Percentiles rank a stretch among this genome's conserved stretches.
These are phyloP conservation scores for Calonectria pauciramosa DNA, from an alignment of 2,329 filamentous ascomycete species.

Conservation along the genomic window DNA sequence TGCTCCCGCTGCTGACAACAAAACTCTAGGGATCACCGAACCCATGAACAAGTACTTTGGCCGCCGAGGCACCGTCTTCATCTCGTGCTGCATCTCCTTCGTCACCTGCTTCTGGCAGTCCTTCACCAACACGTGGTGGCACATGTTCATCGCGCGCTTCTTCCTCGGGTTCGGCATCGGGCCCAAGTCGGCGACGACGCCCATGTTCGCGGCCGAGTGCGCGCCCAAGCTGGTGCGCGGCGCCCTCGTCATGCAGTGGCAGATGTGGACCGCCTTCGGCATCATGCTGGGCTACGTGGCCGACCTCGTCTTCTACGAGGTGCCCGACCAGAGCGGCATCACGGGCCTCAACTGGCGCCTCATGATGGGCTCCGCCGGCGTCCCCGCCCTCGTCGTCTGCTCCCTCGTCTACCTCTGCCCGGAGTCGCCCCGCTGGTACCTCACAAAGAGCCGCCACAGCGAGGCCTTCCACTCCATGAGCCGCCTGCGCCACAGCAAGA, in stretches of 20 bases:
- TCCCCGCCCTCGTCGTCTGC: slow-evolving; percentile 63
- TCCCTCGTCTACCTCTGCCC: slow-evolving; percentile 73
- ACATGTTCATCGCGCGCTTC: slow-evolving; percentile 60
- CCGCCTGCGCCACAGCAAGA: slow-evolving; percentile 62
- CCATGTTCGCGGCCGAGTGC: slow-evolving; percentile 80
- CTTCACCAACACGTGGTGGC: slow-evolving; percentile 64
- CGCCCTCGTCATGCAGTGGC: slow-evolving; percentile 84
- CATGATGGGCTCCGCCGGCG: slow-evolving; percentile 70
- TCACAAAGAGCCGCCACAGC: slow-evolving; percentile 57
- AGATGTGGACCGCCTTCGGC: slow-evolving; percentile 65
- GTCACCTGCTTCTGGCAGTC: slow-evolving; percentile 66
- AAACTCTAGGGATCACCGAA: slow-evolving; percentile 61
- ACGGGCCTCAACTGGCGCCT: slow-evolving; percentile 71
- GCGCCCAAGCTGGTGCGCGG: slow-evolving; percentile 76
- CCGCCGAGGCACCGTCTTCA: slow-evolving; percentile 78
- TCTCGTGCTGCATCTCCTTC: slow-evolving; percentile 74
- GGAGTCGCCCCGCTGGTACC: slow-evolving; percentile 65
- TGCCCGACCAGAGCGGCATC: slow-evolving; percentile 63
- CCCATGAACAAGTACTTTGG: slow-evolving; percentile 80
- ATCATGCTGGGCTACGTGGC: slow-evolving; percentile 68
- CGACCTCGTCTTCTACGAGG: slow-evolving; percentile 66
- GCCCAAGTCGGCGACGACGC: slow-evolving; percentile 72
- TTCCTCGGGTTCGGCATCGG: slow-evolving; percentile 51
- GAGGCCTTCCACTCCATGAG: slow-evolving; percentile 64
- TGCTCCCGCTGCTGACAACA: background rate